Base-by-base conservation (phyloP, 257 asterid species). In the Prunella vulgaris region DNA sequence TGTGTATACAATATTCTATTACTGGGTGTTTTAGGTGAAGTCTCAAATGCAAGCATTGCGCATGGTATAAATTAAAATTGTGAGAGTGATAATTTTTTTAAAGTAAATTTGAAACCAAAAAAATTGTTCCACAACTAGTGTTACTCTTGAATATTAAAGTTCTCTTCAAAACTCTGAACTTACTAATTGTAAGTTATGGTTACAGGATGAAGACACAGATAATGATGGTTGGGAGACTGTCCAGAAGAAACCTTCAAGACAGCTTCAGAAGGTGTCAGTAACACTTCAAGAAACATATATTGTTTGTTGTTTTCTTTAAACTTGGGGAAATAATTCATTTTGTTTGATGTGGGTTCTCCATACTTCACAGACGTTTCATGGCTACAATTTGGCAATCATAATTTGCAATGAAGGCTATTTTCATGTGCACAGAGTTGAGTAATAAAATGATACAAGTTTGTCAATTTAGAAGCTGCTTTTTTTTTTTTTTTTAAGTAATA, bases 211-310 rank as follows among this genome's bases (percentile, higher is more conserved):
- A 27, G 80, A 40, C 54, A 59, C 76, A 58, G 76, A 71, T 52
- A 60, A 72, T 66, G 94, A 87, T 71, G 95, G 90, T 66, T 92
- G 98, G 98, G 93, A 85, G 78, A 88, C 91, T 3, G 96, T 88
- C 24, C 72, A 60, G 32, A 89, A 83, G 76, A 90, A 80, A 72
- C 86, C 90, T 84, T 33, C 84, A 7, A 88, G 74, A 75, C 75
- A 44, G 69, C 87, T 59, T 20, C 83, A 82, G 56, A 77, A 90
- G 97, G 98, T 92, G 40, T n/a, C 37, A 13, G 12, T 18, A 22
- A 13, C 46, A 27, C 53, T 66, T 46, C 22, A 37, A 32, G 18
- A 32, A 53, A 64, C 40, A 61, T n/a, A 22, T 33, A 49, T 15
- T 28, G 6, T 54, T 66, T 25, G 2, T 25, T 48, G 61, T 18